These are phyloP conservation scores for Erythrophleum fordii DNA, from an alignment of 306 rosid species.

Conservation along the genomic window DNA sequence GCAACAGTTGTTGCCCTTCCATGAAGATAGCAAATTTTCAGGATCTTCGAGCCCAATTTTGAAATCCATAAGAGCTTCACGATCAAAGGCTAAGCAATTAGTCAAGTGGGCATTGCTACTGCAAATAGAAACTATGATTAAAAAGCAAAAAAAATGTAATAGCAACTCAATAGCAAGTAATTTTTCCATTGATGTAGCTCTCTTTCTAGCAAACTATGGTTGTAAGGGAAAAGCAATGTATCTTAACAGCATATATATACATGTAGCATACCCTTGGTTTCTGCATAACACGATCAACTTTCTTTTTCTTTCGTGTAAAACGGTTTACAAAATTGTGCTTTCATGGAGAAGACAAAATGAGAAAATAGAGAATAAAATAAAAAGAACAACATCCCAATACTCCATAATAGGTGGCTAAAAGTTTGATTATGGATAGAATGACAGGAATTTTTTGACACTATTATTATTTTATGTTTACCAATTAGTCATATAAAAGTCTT, in stretches of 20 bases:
- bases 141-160: slow-evolving; percentile 15
- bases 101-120: slow-evolving; percentile 9
- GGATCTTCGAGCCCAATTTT: slow-evolving; percentile 55
- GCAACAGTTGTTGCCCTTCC: slow-evolving; percentile 52
- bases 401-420: too few relatives aligned
- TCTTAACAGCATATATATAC: background rate
- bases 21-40: slow-evolving; percentile 40
- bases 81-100: slow-evolving; percentile 38
- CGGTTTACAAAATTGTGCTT: too few relatives aligned
- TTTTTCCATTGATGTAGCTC: slow-evolving; percentile 29
- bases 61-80: slow-evolving; percentile 41
- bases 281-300: too few relatives aligned
- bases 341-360: too few relatives aligned
- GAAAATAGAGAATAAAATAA: too few relatives aligned
- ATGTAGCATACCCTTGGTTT: too few relatives aligned
- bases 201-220: background rate
- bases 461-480: too few relatives aligned
- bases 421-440: too few relatives aligned
- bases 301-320: too few relatives aligned
- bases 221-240: background rate
- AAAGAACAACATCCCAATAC: too few relatives aligned
- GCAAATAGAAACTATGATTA: background rate
- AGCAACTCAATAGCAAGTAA: slow-evolving; percentile 5
- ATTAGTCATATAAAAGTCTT: too few relatives aligned
- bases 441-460: too few relatives aligned